Base-by-base conservation (phyloP, 2,329 filamentous ascomycete genomes). In the Pseudovirgaria hyperparasitica region DNA sequence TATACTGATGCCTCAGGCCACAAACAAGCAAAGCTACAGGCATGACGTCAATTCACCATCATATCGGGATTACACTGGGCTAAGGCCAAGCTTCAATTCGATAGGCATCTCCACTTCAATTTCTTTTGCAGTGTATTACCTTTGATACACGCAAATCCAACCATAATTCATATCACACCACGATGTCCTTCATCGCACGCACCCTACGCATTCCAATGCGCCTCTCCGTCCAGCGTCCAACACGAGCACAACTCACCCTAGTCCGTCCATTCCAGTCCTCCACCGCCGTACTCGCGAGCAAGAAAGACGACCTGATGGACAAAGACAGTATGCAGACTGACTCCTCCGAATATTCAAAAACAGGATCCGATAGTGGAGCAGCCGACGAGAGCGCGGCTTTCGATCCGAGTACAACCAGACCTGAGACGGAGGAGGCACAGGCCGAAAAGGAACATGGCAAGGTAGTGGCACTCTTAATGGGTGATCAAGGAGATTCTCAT, bases 331-430 rank as follows among this genome's bases (percentile, higher is more conserved):
- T 92, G 18, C 70, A 77, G 32, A 72, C 78, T 0, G 62, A 70
- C 18, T 55, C 67, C 3, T 71, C 66, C 28, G 81, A 92, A 47
- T 71, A 76, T 53, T 70, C 71, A 31, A 72, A 76, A 45, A 73
- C 71, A 26, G 78, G 72, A 4, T 70, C 70, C 0, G 81, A 74
- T 38, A 58, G 74, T 22, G 55, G 58, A 9, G 65, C 74, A 0
- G 58, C 64, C 16, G 58, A 67, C 30, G 48, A 59, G 4, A 62
- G 74, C 22, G 66, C 74, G 0, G 76, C 84, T 1, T 92, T 81
- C 52, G 66, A 82, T 46, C 71, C 74, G 0, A 54, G 62, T 29
- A 70, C 70, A 48, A 86, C 79, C 15, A 57, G 63, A 12, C 82
- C 82, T 0, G 75, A 84, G 45, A 44, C 54, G 13, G 69, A 72